Percentiles rank a stretch among this genome's conserved stretches.
Evolutionary conservation across 805 yeast species (phyloP).

Genomic region (Myxozyma mucilagina): DNA sequence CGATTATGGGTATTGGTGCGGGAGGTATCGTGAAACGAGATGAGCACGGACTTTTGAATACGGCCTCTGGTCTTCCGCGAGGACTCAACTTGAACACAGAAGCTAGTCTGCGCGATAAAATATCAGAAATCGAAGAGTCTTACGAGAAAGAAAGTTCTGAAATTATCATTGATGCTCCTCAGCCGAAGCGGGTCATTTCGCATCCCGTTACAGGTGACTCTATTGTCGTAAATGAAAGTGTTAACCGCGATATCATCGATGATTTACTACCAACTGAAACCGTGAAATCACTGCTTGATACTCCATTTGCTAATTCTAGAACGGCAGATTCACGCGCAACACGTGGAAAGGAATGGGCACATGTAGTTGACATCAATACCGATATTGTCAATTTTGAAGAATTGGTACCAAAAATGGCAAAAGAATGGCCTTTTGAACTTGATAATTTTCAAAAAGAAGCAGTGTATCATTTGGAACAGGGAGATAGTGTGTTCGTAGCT

Average conservation of each 20-base stretch:
- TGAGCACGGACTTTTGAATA: conserved; percentile 71
- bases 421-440: conserved; percentile 91
- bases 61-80: conserved; percentile 78
- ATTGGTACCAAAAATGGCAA: conserved; percentile 88
- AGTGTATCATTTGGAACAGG: conserved; percentile 91
- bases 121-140: conserved; percentile 27
- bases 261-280: conserved; percentile 50
- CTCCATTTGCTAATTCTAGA: conserved; percentile 11
- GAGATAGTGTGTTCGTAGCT: conserved; percentile 97
- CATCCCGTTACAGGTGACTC: conserved; percentile 28
- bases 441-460: conserved; percentile 98
- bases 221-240: conserved; percentile 5
- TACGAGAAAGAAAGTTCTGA: conserved; percentile 12
- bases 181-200: conserved; percentile 28
- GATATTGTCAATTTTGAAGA: conserved; percentile 81
- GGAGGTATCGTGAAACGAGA: conserved; percentile 58
- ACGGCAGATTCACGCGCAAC: background rate
- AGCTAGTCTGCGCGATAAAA: conserved; percentile 9
- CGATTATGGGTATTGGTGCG: conserved; percentile 34
- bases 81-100: conserved; percentile 51
- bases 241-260: conserved; percentile 42
- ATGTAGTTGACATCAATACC: conserved; percentile 84
- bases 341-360: conserved; percentile 80
- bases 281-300: conserved; percentile 17
- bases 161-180: background rate